These are phyloP conservation scores for Blastocystis sp. DNA, from an alignment of 352 stramenopile species.

Conservation along the genomic window DNA sequence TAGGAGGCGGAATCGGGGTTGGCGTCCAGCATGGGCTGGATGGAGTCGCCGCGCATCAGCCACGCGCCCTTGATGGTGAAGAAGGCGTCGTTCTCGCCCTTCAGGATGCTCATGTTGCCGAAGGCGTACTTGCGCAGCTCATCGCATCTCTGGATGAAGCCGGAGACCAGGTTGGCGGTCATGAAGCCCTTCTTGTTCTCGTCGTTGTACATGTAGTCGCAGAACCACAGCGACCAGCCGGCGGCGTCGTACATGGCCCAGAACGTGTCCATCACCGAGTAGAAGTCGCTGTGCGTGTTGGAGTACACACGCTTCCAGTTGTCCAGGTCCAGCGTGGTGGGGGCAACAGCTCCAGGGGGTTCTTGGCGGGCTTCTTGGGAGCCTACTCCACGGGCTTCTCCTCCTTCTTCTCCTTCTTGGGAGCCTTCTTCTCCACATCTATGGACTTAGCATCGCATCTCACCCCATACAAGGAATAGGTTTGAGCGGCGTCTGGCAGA, in stretches of 20 bases:
- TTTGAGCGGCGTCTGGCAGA: slow-evolving; percentile 76
- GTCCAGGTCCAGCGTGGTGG: slow-evolving; percentile 80
- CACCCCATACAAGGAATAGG: neutral
- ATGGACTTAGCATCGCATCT: neutral
- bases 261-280: slow-evolving; percentile 84
- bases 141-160: slow-evolving; percentile 86
- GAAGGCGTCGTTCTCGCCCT: slow-evolving; percentile 73
- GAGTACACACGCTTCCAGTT: slow-evolving; percentile 87
- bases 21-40: slow-evolving; percentile 81
- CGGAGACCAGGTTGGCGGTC: slow-evolving; percentile 84
- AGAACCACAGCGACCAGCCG: slow-evolving; percentile 85
- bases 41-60: slow-evolving; percentile 83
- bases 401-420: slow-evolving; percentile 72
- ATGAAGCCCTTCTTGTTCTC: slow-evolving; percentile 73
- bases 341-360: slow-evolving; percentile 83
- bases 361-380: slow-evolving; percentile 77
- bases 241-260: slow-evolving; percentile 84
- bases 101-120: slow-evolving; percentile 76
- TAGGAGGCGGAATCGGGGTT: slow-evolving; percentile 89
- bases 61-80: slow-evolving; percentile 85
- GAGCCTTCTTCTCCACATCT: slow-evolving; percentile 72
- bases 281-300: slow-evolving; percentile 78
- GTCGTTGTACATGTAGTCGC: slow-evolving; percentile 87
- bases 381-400: slow-evolving; percentile 69
- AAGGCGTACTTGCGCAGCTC: slow-evolving; percentile 87